A percentile compares a stretch with the other conserved stretches of the same genome.
phyloP scores from a whole-genome alignment of 305 asterid genomes.

The Fraxinus baroniana region DNA sequence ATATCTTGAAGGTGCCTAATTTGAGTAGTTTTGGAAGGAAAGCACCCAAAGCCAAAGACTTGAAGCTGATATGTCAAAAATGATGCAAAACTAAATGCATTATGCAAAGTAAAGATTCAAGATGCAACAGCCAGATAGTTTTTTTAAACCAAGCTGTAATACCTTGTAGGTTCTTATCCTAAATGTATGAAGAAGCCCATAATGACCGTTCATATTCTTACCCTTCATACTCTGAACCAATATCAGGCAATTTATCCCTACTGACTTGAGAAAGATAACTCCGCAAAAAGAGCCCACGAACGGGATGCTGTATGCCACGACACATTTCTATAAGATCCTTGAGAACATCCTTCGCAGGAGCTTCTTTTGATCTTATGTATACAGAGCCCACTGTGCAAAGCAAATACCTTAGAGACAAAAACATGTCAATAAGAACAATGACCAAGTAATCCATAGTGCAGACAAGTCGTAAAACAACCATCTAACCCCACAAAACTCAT shows the following conservation, averaged over 20 bases:
- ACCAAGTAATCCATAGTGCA: slow-evolving; percentile 6
- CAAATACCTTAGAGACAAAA: slow-evolving; percentile 60
- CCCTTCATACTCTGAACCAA: slow-evolving; percentile 99
- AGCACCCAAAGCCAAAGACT: neutral
- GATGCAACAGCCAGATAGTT: neutral
- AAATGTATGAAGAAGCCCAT: slow-evolving; percentile 13
- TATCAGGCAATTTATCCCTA: slow-evolving; percentile 88
- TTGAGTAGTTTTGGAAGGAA: neutral
- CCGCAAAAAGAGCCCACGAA: slow-evolving; percentile 93
- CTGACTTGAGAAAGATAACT: slow-evolving; percentile 99
- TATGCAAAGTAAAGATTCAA: slow-evolving; percentile 9
- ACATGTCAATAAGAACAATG: slow-evolving; percentile 13
- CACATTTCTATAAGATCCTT: slow-evolving; percentile 99
- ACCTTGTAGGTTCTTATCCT: slow-evolving; percentile 11
- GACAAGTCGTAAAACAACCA: slow-evolving; percentile 6
- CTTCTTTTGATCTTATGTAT: slow-evolving; percentile 92
- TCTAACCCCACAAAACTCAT: slow-evolving; percentile 12
- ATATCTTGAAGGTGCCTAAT: slow-evolving; percentile 10
- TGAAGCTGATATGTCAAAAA: neutral
- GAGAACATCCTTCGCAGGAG: slow-evolving; percentile 93
- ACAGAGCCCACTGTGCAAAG: slow-evolving; percentile 96
- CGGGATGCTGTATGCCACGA: slow-evolving; percentile 89
- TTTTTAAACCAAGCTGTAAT: neutral
- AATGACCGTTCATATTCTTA: slow-evolving; percentile 34
- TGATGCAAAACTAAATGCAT: neutral